These are phyloP conservation scores for Neurospora sp. DNA, from an alignment of 495 filamentous ascomycete genomes.

Conservation along the genomic window DNA sequence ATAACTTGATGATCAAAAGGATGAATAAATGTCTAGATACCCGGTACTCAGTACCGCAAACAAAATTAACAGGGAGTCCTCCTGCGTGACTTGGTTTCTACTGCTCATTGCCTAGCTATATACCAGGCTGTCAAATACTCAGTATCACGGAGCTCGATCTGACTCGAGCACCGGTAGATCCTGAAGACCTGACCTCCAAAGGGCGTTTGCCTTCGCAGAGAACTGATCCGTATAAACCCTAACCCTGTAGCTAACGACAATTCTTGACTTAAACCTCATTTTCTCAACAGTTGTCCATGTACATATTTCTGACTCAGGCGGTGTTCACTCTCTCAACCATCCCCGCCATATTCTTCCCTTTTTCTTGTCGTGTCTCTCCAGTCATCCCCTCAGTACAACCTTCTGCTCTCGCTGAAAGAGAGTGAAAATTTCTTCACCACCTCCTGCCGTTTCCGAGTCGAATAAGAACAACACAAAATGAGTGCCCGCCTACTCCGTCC, in stretches of 20 bases:
- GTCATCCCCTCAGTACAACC: neutral
- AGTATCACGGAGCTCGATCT: neutral
- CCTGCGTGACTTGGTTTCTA: neutral
- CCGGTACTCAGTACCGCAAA: neutral
- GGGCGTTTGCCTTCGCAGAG: neutral
- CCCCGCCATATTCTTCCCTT: neutral
- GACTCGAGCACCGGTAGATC: neutral
- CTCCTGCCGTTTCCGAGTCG: neutral
- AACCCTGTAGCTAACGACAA: neutral
- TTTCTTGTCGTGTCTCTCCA: neutral
- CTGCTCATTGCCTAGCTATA: neutral
- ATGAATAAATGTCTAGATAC: neutral
- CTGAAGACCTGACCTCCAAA: neutral
- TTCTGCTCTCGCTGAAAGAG: neutral
- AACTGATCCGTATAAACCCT: neutral
- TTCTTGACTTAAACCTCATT: neutral
- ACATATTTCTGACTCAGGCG: neutral
- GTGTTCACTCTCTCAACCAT: neutral
- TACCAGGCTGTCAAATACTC: neutral
- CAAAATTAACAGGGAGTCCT: neutral
- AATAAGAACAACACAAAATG: neutral
- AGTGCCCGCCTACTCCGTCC: neutral
- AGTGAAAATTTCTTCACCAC: neutral
- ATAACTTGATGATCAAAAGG: neutral
- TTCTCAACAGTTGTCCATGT: neutral